Conservation (phyloP, 2,329 filamentous ascomycete species). For the Escovopsis sp. region DNA sequence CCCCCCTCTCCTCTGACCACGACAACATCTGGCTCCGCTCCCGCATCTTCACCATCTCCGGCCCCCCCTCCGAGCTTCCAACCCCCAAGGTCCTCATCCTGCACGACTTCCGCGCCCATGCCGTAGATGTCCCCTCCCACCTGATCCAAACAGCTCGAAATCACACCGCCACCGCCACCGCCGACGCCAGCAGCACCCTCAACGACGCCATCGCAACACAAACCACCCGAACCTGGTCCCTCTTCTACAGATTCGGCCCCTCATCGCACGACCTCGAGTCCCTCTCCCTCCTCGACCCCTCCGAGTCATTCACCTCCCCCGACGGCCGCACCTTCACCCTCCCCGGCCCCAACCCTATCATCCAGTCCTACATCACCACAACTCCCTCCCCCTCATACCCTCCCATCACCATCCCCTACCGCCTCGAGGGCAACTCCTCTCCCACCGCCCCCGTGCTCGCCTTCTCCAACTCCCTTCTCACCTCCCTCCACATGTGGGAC, state of each 20-base stretch:
- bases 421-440: constrained; percentile 55
- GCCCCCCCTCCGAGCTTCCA: constrained; percentile 34
- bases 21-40: constrained; percentile 54
- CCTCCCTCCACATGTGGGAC: constrained; percentile 70
- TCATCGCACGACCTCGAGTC: constrained; percentile 52
- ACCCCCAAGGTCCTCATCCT: constrained; percentile 44
- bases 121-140: constrained; percentile 46
- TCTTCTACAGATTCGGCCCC: constrained; percentile 69
- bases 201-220: constrained; percentile 41
- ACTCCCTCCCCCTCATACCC: background rate
- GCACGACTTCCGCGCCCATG: constrained; percentile 54
- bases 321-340: constrained; percentile 41
- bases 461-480: constrained; percentile 68
- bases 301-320: constrained; percentile 34
- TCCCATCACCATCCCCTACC: constrained; percentile 53
- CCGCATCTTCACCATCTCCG: constrained; percentile 52
- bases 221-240: constrained; percentile 45
- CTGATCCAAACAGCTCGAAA: too few species aligned
- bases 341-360: constrained; percentile 33
- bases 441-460: constrained; percentile 56
- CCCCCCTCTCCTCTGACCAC: too few species aligned
- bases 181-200: constrained; percentile 44
- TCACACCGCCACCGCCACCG: constrained; percentile 46
- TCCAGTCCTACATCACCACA: constrained; percentile 51
- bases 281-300: constrained; percentile 32